Evolutionary conservation across 495 filamentous ascomycete species (phyloP).

Genomic region (Ramalina intermedia): DNA sequence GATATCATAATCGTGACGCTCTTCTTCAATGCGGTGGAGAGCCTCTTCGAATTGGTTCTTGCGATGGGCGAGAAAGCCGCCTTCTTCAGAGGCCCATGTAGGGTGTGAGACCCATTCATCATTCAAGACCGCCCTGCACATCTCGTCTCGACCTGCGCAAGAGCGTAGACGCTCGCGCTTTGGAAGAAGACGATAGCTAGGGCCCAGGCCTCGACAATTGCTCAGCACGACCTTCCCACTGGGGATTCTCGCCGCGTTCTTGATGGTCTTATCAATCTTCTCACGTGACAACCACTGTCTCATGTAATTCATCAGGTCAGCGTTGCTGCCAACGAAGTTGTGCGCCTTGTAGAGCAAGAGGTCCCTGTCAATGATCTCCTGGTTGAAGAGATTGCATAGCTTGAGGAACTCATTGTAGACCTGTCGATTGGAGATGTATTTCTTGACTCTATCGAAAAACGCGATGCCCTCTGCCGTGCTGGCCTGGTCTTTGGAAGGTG

Average conservation of each 20-base stretch:
- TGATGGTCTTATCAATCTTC: slow-evolving; percentile 56
- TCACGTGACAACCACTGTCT: slow-evolving; percentile 62
- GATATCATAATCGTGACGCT: slow-evolving; percentile 96
- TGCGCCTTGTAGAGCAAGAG: slow-evolving; percentile 67
- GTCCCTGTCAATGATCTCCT: slow-evolving; percentile 74
- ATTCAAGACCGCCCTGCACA: slow-evolving; percentile 82
- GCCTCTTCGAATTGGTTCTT: slow-evolving; percentile 92
- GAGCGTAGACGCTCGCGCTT: slow-evolving; percentile 73
- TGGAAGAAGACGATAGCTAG: slow-evolving; percentile 86
- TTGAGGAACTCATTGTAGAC: slow-evolving; percentile 91
- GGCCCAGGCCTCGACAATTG: slow-evolving; percentile 84
- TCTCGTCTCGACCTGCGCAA: slow-evolving; percentile 86
- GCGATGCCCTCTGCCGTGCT: slow-evolving; percentile 65
- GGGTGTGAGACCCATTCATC: slow-evolving; percentile 98
- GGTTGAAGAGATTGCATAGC: slow-evolving; percentile 82
- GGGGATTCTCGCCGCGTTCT: slow-evolving; percentile 59
- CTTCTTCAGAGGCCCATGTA: slow-evolving; percentile 98
- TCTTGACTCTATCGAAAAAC: slow-evolving; percentile 95
- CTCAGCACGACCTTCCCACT: slow-evolving; percentile 68
- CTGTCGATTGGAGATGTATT: slow-evolving; percentile 82
- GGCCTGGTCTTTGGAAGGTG: slow-evolving; percentile 47
- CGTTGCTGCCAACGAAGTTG: slow-evolving; percentile 75
- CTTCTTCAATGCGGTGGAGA: slow-evolving; percentile 91
- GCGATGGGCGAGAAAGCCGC: slow-evolving; percentile 90
- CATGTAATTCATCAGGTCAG: slow-evolving; percentile 76